Conservation (phyloP, 176 grass and related monocot genomes). For the Oryza rufipogon region DNA sequence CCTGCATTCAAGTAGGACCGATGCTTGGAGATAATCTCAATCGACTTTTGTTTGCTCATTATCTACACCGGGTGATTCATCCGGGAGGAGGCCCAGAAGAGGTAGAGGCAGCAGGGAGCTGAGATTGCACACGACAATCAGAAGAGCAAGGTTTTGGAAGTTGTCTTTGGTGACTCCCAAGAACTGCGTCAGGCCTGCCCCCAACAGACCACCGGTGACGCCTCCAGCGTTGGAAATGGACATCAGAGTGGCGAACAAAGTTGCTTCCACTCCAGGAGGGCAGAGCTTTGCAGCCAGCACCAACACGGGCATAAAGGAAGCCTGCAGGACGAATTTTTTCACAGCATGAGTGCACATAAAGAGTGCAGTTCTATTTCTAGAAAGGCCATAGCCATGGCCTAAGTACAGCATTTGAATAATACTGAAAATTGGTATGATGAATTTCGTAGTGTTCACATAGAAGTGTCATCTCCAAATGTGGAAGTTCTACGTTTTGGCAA, state of each 20-base stretch:
- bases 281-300: slow-evolving; percentile 88
- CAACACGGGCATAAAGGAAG: slow-evolving; percentile 95
- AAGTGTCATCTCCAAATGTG: neutral
- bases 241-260: slow-evolving; percentile 93
- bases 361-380: neutral
- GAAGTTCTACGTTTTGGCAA: neutral
- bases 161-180: slow-evolving; percentile 77
- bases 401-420: neutral
- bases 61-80: slow-evolving; percentile 45
- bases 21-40: neutral
- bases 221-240: slow-evolving; percentile 89
- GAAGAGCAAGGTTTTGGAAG: slow-evolving; percentile 65
- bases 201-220: slow-evolving; percentile 72
- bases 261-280: slow-evolving; percentile 83
- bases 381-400: neutral
- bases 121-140: slow-evolving; percentile 77
- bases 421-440: neutral
- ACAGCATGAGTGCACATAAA: neutral
- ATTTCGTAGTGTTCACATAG: neutral
- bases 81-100: slow-evolving; percentile 79
- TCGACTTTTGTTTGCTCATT: slow-evolving; percentile 23
- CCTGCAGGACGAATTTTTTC: slow-evolving; percentile 42
- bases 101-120: slow-evolving; percentile 88
- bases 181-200: slow-evolving; percentile 81
- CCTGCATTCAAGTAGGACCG: neutral